Percentiles rank a stretch among this genome's conserved stretches.
These are phyloP conservation scores for Arxiozyma bovina DNA, from an alignment of 1,139 yeast species.

Conservation along the genomic window DNA sequence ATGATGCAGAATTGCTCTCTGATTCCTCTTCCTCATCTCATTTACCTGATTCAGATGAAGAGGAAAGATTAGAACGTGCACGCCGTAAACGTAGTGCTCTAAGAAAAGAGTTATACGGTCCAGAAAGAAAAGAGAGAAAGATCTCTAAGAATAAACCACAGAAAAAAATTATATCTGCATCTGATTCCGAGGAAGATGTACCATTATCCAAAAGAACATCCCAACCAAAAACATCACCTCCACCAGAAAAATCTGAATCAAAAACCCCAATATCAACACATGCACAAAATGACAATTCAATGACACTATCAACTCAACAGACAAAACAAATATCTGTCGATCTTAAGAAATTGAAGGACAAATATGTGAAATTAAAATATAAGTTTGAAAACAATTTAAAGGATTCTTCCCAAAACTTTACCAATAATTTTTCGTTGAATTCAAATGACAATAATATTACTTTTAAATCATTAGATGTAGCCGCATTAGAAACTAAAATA, in stretches of 20 bases:
- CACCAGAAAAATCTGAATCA: background rate
- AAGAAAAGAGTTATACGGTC: background rate
- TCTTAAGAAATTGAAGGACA: background rate
- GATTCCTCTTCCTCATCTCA: background rate
- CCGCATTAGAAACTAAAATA: slow-evolving; percentile 7
- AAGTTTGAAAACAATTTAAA: background rate
- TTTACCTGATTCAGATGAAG: background rate
- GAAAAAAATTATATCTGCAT: background rate
- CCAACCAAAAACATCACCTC: background rate
- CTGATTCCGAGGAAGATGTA: background rate
- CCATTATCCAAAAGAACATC: background rate
- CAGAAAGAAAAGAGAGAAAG: background rate
- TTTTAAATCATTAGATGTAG: slow-evolving; percentile 6
- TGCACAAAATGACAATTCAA: background rate
- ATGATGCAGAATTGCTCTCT: background rate
- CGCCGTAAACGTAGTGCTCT: slow-evolving; percentile 2
- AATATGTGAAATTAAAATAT: slow-evolving; percentile 1
- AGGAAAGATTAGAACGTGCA: background rate
- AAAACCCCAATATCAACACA: background rate
- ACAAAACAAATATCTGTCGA: background rate
- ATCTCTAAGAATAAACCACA: background rate
- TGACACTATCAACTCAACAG: background rate
- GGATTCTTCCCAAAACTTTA: background rate
- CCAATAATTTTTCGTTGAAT: background rate
- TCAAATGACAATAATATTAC: background rate